These are phyloP conservation scores for Kwoniella europaea DNA, from an alignment of 768 basidiomycete genomes.

Conservation along the genomic window DNA sequence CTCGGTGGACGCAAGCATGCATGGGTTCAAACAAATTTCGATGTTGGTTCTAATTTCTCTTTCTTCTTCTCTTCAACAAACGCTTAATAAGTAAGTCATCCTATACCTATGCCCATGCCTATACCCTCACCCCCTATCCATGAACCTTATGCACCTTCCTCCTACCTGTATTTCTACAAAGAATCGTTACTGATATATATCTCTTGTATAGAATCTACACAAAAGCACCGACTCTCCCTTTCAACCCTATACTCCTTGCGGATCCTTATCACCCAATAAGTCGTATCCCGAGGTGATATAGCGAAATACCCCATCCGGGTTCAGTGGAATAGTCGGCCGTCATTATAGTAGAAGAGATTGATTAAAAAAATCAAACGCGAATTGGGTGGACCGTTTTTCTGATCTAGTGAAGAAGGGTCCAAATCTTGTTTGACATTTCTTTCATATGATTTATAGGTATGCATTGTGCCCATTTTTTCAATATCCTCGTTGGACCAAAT, in stretches of 20 bases:
- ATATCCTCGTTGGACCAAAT: too few species aligned
- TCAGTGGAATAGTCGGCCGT: conserved; percentile 39
- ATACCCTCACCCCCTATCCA: background rate
- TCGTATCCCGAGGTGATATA: conserved; percentile 15
- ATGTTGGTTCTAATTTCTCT: background rate
- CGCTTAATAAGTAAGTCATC: conserved; percentile 31
- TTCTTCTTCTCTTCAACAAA: conserved; percentile 34
- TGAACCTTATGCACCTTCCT: background rate
- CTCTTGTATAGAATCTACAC: conserved; percentile 19
- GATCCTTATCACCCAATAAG: conserved; percentile 28
- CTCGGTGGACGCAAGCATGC: conserved; percentile 5
- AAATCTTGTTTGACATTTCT: conserved; percentile 52
- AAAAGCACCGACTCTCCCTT: conserved; percentile 42
- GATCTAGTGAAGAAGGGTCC: conserved; percentile 37
- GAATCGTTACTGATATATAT: background rate
- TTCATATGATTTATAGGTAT: too few species aligned
- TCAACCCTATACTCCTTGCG: conserved; percentile 1
- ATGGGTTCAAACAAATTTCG: background rate
- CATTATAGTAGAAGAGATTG: conserved; percentile 37
- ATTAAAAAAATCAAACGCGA: conserved; percentile 30
- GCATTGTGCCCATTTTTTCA: too few species aligned
- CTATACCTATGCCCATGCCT: background rate
- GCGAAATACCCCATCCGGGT: too few species aligned
- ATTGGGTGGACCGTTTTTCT: conserved; percentile 48
- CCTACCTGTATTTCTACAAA: background rate